Conservation (phyloP, 352 stramenopile species). For the Pythium phragmitis region DNA sequence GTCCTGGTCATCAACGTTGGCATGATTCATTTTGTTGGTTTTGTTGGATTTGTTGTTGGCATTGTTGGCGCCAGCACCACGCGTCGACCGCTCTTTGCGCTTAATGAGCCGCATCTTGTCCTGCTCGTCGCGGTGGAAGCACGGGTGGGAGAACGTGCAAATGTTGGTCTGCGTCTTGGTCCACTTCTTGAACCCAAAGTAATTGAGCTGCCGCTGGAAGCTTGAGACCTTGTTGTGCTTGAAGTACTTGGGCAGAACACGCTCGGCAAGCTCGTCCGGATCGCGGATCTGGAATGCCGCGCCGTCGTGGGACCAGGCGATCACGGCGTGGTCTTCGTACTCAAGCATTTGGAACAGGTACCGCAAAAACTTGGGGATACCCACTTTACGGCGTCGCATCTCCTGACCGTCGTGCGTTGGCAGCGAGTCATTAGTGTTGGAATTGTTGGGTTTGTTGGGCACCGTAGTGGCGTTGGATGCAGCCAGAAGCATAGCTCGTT, state of each 20-base stretch:
- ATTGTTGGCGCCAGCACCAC: no score
- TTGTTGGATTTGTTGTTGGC: no score
- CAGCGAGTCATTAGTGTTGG: no score
- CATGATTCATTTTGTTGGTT: no score
- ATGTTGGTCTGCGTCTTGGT: constrained; percentile 71
- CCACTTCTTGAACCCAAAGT: constrained; percentile 77
- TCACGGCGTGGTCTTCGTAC: constrained; percentile 36
- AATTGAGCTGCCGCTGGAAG: constrained; percentile 89
- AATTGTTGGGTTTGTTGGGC: no score
- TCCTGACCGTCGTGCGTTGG: no score
- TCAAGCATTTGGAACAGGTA: constrained; percentile 56
- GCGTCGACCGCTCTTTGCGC: no score
- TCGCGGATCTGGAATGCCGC: constrained; percentile 83
- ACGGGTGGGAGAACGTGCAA: constrained; percentile 51
- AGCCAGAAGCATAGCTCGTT: no score
- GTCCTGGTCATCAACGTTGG: no score
- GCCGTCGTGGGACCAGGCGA: constrained; percentile 51
- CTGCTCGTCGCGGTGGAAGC: background rate
- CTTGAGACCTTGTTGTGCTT: constrained; percentile 83
- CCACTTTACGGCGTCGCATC: background rate
- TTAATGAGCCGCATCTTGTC: no score
- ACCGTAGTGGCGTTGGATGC: no score
- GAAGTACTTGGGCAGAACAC: constrained; percentile 83
- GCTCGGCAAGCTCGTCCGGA: constrained; percentile 53
- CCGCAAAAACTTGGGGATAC: constrained; percentile 35